Evolutionary conservation across 768 basidiomycete species (phyloP).

Genomic region (Serendipita sp.): DNA sequence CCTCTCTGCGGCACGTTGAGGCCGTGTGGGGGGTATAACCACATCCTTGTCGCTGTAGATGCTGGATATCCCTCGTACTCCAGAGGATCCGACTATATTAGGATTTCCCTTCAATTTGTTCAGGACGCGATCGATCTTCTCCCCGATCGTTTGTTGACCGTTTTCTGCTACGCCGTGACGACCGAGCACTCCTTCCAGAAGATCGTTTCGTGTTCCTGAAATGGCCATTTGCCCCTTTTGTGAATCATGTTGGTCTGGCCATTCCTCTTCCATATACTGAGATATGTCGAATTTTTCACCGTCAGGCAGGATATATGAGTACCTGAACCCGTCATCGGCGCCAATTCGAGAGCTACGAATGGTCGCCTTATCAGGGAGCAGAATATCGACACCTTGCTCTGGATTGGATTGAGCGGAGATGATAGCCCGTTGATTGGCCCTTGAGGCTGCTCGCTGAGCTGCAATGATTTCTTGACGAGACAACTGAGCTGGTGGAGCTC

Average conservation of each 20-base stretch:
- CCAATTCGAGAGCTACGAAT: constrained; percentile 72
- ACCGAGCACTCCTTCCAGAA: constrained; percentile 49
- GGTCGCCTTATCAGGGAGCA: constrained; percentile 69
- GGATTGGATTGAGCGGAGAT: constrained; percentile 75
- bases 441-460: constrained; percentile 71
- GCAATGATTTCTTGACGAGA: constrained; percentile 85
- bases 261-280: constrained; percentile 81
- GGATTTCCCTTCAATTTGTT: constrained; percentile 49
- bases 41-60: constrained; percentile 1
- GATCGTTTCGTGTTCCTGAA: constrained; percentile 30
- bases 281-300: constrained; percentile 89
- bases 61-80: not conserved
- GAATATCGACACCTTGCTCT: constrained; percentile 73
- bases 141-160: constrained; percentile 38
- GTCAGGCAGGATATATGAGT: constrained; percentile 83
- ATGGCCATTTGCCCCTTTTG: constrained; percentile 16
- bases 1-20: constrained; percentile 4
- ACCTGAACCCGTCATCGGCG: constrained; percentile 50
- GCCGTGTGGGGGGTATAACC: constrained; percentile 7
- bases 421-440: constrained; percentile 74
- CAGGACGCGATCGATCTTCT: constrained; percentile 57
- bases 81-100: not conserved
- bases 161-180: constrained; percentile 19
- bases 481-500: constrained; percentile 15
- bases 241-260: constrained; percentile 27